Evolutionary conservation across 345 rosid genomes (phyloP).

Genomic region (Brassica rapa): DNA sequence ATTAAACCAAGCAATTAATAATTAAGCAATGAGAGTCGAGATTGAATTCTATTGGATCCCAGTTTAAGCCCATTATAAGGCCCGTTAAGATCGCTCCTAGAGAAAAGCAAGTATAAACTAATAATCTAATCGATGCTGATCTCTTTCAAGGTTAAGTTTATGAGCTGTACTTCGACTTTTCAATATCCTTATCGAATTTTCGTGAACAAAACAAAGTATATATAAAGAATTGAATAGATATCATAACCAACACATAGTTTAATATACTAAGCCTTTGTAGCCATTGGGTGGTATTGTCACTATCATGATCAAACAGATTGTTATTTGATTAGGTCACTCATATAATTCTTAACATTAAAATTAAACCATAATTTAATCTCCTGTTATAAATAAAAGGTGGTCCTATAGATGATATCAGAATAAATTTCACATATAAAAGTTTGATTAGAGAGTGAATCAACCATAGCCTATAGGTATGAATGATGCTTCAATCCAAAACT

Average conservation of each 20-base stretch:
- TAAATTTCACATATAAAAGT: not conserved
- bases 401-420: not conserved
- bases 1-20: not conserved
- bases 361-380: not conserved
- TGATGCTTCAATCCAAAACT: slow-evolving; percentile 26
- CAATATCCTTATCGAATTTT: not conserved
- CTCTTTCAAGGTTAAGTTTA: not conserved
- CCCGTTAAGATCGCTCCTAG: not conserved
- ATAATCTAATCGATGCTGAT: not conserved
- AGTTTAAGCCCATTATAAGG: slow-evolving; percentile 18
- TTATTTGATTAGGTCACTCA: slow-evolving; percentile 22
- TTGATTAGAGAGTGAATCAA: slow-evolving; percentile 11
- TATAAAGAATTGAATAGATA: slow-evolving; percentile 6
- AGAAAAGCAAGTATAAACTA: not conserved
- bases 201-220: not conserved
- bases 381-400: not conserved
- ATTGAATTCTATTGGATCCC: not conserved
- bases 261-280: not conserved
- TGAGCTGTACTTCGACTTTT: slow-evolving; percentile 16
- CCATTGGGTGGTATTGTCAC: slow-evolving; percentile 30
- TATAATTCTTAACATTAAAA: slow-evolving; percentile 9
- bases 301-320: slow-evolving; percentile 28
- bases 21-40: not conserved
- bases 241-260: slow-evolving; percentile 21
- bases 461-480: slow-evolving; percentile 27